These are phyloP conservation scores for Fusarium musae DNA, from an alignment of 2,329 filamentous ascomycete genomes.

Conservation along the genomic window DNA sequence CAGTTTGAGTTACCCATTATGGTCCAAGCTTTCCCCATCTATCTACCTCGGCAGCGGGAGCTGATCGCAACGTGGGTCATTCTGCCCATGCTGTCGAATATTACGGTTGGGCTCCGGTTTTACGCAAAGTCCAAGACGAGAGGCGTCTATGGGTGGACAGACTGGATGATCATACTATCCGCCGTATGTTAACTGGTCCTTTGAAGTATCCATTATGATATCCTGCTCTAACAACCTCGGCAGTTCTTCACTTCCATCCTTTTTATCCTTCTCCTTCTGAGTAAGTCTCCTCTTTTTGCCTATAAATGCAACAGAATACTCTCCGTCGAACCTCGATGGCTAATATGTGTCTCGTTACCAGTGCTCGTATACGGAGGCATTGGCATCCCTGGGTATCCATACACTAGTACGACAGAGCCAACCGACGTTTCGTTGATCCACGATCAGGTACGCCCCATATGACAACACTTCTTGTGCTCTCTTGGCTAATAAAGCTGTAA, in stretches of 20 bases:
- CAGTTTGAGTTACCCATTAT: neutral
- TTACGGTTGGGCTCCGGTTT: neutral
- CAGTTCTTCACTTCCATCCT: conserved; percentile 5
- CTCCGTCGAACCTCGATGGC: rapidly evolving
- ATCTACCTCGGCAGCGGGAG: conserved; percentile 6
- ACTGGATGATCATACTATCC: conserved; percentile 14
- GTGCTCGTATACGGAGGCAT: conserved; percentile 14
- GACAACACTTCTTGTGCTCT: rapidly evolving
- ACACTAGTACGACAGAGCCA: conserved; percentile 11
- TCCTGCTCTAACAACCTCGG: neutral
- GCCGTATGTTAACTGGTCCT: neutral
- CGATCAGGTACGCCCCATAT: neutral
- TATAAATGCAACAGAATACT: rapidly evolving
- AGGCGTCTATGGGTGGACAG: conserved; percentile 9
- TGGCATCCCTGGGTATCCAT: conserved; percentile 9
- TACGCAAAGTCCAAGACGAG: conserved; percentile 17
- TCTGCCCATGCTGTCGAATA: neutral
- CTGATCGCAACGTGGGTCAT: neutral
- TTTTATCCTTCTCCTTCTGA: conserved; percentile 6
- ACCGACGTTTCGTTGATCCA: conserved; percentile 7
- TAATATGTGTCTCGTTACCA: neutral
- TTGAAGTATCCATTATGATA: no score
- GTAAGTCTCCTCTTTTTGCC: neutral
- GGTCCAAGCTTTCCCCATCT: conserved; percentile 7
- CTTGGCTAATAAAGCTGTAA: rapidly evolving